Base-by-base conservation (phyloP, 257 asterid species). In the Plectranthus barbatus region DNA sequence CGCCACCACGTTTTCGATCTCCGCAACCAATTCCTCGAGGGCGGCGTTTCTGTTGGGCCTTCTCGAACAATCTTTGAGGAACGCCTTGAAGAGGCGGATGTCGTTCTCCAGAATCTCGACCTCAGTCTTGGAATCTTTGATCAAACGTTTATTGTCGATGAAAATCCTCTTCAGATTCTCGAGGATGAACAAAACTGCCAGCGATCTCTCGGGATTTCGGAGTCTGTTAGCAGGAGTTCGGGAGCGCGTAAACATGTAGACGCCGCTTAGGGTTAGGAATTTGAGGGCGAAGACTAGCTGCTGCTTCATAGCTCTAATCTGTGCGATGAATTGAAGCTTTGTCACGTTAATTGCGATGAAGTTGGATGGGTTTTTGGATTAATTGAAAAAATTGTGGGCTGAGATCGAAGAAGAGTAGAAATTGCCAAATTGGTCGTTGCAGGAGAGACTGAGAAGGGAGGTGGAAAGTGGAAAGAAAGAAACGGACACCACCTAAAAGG, bases 191-290 rank as follows among this genome's bases (percentile, higher is more conserved):
- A 74, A 13, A 0, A 79, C 81, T 1, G 74, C 69, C 0, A 77
- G 15, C n/a, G 82, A 76, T 20, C 45, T 71, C n/a, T 44, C 77
- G 0, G 81, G 74, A 11, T 13, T 53, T 8, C 44, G 15, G 66
- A 68, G 69, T 11, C 56, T 60, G 69, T 33, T 29, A 0, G 69
- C 14, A 9, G 77, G 76, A 0, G 84, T 79, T 40, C 81, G 81
- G 9, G 79, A 72, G 44, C 81, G 74, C 0, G 84, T 79, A 77
- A 79, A 79, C 46, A 79, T 9, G 63, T 78, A 78, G 2, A 40
- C 70, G 63, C 80, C 60, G 72, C 77, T 57, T 4, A 78, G 66
- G 21, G 80, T 26, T 47, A 77, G 18, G 1, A 78, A 40, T 59
- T 78, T 78, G 61, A 56, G 33, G 9, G 77, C 75, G 11, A 66